A percentile compares a stretch with the other conserved stretches of the same genome.
Evolutionary conservation across 768 basidiomycete species (phyloP).

Genomic region (Mycena maculata): DNA sequence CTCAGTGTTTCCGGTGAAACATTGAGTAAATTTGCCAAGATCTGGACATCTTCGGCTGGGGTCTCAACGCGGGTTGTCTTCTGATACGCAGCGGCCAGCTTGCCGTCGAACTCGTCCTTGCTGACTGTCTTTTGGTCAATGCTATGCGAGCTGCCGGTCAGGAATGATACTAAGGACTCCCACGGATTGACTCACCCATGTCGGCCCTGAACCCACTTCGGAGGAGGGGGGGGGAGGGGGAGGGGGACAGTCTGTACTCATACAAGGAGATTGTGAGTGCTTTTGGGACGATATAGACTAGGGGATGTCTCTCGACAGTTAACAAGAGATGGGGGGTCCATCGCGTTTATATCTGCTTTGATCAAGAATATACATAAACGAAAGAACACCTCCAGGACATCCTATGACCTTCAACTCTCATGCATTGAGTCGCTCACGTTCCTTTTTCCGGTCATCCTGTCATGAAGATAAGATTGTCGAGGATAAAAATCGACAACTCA

Average conservation of each 20-base stretch:
- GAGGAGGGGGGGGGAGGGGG: no score
- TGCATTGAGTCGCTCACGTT: no score
- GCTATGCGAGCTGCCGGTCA: background rate
- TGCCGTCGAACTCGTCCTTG: conserved; percentile 2
- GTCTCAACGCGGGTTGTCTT: background rate
- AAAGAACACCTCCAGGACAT: no score
- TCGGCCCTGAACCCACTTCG: no score
- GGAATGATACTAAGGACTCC: background rate
- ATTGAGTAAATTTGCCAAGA: background rate
- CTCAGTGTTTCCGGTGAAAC: background rate
- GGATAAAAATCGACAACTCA: no score
- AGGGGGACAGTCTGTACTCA: no score
- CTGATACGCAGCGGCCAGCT: background rate
- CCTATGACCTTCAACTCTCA: no score
- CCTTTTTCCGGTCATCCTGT: background rate
- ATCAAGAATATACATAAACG: no score
- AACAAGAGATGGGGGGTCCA: background rate
- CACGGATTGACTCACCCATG: background rate
- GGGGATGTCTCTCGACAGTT: background rate
- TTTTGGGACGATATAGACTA: background rate
- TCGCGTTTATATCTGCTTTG: background rate
- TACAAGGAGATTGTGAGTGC: no score
- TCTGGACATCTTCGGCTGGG: conserved; percentile 2
- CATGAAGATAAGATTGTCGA: background rate
- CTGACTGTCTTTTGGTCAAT: background rate